phyloP scores from a whole-genome alignment of 2,329 filamentous ascomycete species.

The Pseudogymnoascus sp. region DNA sequence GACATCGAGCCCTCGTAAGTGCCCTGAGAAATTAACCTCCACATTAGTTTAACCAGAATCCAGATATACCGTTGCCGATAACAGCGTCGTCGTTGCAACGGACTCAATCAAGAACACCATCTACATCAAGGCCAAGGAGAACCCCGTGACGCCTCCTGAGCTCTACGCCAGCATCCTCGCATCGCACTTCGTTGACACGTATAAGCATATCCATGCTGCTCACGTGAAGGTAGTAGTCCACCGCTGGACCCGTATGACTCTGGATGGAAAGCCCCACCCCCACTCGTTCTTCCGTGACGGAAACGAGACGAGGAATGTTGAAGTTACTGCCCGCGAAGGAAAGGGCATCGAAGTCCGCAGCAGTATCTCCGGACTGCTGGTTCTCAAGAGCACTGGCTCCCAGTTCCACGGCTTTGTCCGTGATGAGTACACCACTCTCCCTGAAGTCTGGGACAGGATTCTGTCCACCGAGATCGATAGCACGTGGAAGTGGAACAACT shows the following conservation, averaged over 20 bases:
- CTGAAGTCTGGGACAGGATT: slow-evolving; percentile 90
- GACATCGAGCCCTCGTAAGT: slow-evolving; percentile 75
- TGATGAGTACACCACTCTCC: slow-evolving; percentile 86
- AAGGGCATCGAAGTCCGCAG: slow-evolving; percentile 69
- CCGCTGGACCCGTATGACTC: slow-evolving; percentile 80
- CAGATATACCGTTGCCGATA: slow-evolving; percentile 89
- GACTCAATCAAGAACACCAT: slow-evolving; percentile 98
- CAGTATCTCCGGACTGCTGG: slow-evolving; percentile 71
- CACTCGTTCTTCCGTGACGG: slow-evolving; percentile 92
- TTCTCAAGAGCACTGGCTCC: slow-evolving; percentile 93
- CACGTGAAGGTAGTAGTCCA: slow-evolving; percentile 77
- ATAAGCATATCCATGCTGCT: slow-evolving; percentile 78
- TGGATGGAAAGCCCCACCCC: slow-evolving; percentile 85
- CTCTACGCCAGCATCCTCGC: slow-evolving; percentile 80
- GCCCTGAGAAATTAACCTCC: background rate
- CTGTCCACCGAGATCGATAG: slow-evolving; percentile 88
- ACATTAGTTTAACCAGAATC: slow-evolving; percentile 16
- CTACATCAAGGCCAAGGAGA: slow-evolving; percentile 89
- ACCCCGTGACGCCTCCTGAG: slow-evolving; percentile 88
- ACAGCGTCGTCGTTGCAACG: slow-evolving; percentile 89
- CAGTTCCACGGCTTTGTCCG: slow-evolving; percentile 91
- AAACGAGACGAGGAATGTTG: slow-evolving; percentile 75
- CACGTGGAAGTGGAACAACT: slow-evolving; percentile 75
- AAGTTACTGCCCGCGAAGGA: slow-evolving; percentile 59
- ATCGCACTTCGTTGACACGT: slow-evolving; percentile 80